phyloP scores from a whole-genome alignment of 768 basidiomycete genomes.

The Tylopilus rubrobrunneus region DNA sequence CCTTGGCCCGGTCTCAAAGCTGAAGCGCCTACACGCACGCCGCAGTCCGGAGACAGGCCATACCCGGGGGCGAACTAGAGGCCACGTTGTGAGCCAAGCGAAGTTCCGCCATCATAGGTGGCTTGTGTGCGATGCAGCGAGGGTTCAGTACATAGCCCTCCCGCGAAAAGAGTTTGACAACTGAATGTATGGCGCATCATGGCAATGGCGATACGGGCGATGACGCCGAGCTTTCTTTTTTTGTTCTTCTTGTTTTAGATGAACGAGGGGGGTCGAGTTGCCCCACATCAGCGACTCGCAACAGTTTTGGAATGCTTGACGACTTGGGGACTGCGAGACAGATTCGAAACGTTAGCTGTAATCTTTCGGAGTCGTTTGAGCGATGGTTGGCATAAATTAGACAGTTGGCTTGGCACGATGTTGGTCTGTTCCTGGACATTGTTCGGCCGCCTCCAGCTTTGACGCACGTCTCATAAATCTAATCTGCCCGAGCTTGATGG shows the following conservation, averaged over 20 bases:
- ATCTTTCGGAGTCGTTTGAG: no score
- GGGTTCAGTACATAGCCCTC: not conserved
- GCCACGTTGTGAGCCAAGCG: no score
- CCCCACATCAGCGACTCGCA: not conserved
- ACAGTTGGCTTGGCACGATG: not conserved
- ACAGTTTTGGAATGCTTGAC: not conserved
- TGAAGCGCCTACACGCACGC: not conserved
- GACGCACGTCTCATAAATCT: not conserved
- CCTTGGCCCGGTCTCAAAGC: not conserved
- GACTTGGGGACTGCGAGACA: no score
- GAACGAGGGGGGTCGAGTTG: not conserved
- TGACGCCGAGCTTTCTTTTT: not conserved
- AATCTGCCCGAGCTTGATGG: constrained; percentile 5
- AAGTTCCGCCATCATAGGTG: not conserved
- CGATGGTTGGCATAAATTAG: not conserved
- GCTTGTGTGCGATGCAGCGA: not conserved
- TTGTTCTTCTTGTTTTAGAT: not conserved
- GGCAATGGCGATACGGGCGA: not conserved
- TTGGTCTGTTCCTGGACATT: not conserved
- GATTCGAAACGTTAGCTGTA: no score
- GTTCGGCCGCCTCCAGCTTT: not conserved
- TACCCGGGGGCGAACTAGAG: not conserved
- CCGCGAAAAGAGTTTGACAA: not conserved
- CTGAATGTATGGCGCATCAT: not conserved
- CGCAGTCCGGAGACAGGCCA: not conserved